Evolutionary conservation across 2,329 filamentous ascomycete genomes (phyloP), one percentile per base, ranked within the genome.

Genomic region (Curvularia spicifera): DNA sequence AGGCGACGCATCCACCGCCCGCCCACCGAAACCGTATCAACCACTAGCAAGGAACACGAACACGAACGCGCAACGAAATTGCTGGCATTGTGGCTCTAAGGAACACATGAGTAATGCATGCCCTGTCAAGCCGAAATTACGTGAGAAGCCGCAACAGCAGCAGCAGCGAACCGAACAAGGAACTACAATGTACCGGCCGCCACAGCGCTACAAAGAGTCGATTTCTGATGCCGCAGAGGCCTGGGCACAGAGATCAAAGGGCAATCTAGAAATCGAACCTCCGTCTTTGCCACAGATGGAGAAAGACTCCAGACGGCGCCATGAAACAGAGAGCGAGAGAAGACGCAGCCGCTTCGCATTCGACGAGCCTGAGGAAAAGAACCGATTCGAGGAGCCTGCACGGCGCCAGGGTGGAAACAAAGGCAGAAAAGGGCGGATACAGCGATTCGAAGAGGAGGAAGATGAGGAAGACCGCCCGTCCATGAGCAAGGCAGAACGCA

Each of bases 301-400:
- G 24, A 53, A 61, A 49, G 67, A 68, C 12, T 60, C 37, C 31
- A 62, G 61, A 47, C 59, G 64, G 8, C 70, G 71, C 29, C 49
- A 49, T 10, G 62, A 64, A 20, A 51, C 55, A 3, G 68, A 63
- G 3, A 57, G 56, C 15, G 71, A 73, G 28, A 60, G 68, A 54
- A 67, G 70, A 37, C 64, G 66, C 35, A 63, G 51, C 43, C 66
- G 67, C n/a, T 76, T 75, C 35, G 65, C 60, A 8, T 59, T 69
- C 24, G 65, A 71, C 2, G 66, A 70, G 7, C 58, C 65, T 4
- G 51, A 66, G 18, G 59, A 55, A 24, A 67, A 61, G 45, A 74
- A 74, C 28, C 67, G 68, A 22, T 75, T 71, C 49, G 68, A 75
- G 39, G 62, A 74, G 53, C 71, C 73, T n/a, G 64, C 65, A 57